These are phyloP conservation scores for Trichoderma cornu-damae DNA, from an alignment of 2,329 filamentous ascomycete species.

Conservation along the genomic window DNA sequence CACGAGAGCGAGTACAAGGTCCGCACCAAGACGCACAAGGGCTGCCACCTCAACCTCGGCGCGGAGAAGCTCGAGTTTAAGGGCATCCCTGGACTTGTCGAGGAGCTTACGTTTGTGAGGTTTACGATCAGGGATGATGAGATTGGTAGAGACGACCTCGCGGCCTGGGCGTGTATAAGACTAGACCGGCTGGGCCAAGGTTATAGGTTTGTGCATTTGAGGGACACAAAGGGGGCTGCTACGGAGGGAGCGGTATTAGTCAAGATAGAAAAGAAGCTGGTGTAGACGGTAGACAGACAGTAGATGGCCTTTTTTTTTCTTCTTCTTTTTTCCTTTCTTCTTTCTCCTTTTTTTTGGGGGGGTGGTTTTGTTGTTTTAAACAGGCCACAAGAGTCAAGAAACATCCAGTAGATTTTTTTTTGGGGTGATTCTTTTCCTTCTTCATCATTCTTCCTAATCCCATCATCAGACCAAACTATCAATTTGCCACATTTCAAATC, in stretches of 20 bases:
- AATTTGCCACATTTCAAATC: not conserved
- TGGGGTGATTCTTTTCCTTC: no score
- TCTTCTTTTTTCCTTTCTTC: not conserved
- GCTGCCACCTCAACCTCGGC: slow-evolving; percentile 58
- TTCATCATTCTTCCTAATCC: not conserved
- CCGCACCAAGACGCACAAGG: slow-evolving; percentile 53
- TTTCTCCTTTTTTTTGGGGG: no score
- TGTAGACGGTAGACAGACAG: not conserved
- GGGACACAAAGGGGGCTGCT: slow-evolving; percentile 61
- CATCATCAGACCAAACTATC: not conserved
- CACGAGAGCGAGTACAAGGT: slow-evolving; percentile 50
- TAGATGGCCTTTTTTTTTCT: not conserved
- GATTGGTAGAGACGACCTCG: slow-evolving; percentile 69
- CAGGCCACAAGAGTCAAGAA: not conserved
- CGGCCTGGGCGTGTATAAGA: slow-evolving; percentile 84
- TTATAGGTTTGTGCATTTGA: slow-evolving; percentile 70
- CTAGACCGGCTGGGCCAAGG: slow-evolving; percentile 74
- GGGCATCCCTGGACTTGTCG: slow-evolving; percentile 51
- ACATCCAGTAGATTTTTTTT: not conserved
- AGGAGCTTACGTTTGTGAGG: slow-evolving; percentile 67
- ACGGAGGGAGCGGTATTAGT: slow-evolving; percentile 69
- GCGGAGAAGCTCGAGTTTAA: slow-evolving; percentile 55
- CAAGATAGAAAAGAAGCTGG: slow-evolving; percentile 60
- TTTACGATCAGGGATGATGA: slow-evolving; percentile 89
- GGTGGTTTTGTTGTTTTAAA: no score